Conservation (phyloP, 768 basidiomycete genomes). For the Calocybe cyanea region DNA sequence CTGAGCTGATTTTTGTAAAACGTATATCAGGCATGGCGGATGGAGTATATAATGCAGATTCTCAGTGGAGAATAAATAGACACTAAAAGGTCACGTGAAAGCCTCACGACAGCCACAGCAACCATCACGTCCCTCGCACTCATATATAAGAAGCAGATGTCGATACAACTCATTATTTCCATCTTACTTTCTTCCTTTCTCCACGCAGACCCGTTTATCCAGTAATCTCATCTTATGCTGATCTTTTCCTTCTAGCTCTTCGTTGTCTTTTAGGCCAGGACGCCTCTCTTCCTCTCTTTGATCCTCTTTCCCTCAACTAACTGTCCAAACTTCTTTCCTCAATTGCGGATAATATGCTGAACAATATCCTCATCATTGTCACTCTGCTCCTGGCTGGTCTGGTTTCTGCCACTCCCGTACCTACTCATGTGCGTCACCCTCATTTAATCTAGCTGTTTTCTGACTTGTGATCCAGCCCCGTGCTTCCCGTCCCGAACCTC, state of each 20-base stretch:
- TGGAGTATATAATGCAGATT: not conserved
- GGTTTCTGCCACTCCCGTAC: slow-evolving; percentile 39
- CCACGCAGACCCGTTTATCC: slow-evolving; percentile 6
- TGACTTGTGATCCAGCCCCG: slow-evolving; percentile 24
- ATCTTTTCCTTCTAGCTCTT: slow-evolving; percentile 11
- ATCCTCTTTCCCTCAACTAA: slow-evolving; percentile 11
- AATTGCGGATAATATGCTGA: slow-evolving; percentile 40
- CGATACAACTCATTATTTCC: not conserved
- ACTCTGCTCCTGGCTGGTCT: slow-evolving; percentile 41
- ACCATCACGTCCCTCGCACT: slow-evolving; percentile 9
- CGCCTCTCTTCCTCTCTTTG: slow-evolving; percentile 20
- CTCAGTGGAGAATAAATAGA: not conserved
- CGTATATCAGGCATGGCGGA: slow-evolving; percentile 75
- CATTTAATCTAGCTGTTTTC: too few species aligned
- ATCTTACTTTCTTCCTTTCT: slow-evolving; percentile 12
- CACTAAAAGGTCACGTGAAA: slow-evolving; percentile 10
- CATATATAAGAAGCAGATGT: slow-evolving; percentile 9
- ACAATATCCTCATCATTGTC: slow-evolving; percentile 33
- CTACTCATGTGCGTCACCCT: slow-evolving; percentile 27
- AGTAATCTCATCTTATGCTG: not conserved
- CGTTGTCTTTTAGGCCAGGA: slow-evolving; percentile 16
- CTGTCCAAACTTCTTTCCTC: slow-evolving; percentile 10
- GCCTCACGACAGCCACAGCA: slow-evolving; percentile 9
- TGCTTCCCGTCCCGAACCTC: slow-evolving; percentile 26
- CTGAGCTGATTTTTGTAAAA: slow-evolving; percentile 81